These are phyloP conservation scores for Metarhizium brunneum DNA, from an alignment of 2,329 filamentous ascomycete species.

Conservation along the genomic window DNA sequence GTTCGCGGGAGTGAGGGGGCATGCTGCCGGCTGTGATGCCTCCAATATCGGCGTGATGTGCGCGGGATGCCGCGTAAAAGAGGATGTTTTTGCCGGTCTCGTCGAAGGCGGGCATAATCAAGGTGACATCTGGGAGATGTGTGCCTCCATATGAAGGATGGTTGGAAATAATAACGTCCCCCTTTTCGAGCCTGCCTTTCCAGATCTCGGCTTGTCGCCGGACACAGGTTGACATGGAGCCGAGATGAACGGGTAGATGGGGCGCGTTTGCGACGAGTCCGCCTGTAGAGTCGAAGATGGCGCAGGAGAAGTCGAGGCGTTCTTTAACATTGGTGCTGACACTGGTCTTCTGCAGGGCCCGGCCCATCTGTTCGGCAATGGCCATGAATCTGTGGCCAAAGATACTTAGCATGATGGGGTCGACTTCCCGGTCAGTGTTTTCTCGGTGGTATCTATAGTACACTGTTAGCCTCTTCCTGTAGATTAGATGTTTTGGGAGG, in stretches of 20 bases:
- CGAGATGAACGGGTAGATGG: conserved; percentile 71
- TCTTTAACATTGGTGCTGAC: conserved; percentile 79
- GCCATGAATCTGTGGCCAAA: conserved; percentile 81
- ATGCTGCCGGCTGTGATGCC: conserved; percentile 74
- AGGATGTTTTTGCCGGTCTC: conserved; percentile 56
- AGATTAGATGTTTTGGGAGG: not conserved
- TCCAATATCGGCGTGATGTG: conserved; percentile 79
- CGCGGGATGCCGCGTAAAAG: conserved; percentile 73
- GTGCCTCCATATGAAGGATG: conserved; percentile 79
- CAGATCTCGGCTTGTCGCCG: conserved; percentile 70
- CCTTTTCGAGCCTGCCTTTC: conserved; percentile 65
- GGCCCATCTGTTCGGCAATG: conserved; percentile 77
- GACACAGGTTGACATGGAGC: conserved; percentile 76
- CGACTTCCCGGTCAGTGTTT: conserved; percentile 33
- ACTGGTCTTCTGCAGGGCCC: conserved; percentile 70
- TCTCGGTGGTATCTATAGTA: conserved; percentile 12
- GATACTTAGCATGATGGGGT: conserved; percentile 70
- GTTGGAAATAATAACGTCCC: conserved; percentile 76
- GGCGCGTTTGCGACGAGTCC: conserved; percentile 72
- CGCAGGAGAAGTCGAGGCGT: conserved; percentile 73
- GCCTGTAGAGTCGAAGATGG: conserved; percentile 66
- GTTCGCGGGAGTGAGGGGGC: conserved; percentile 61
- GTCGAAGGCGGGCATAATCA: conserved; percentile 70
- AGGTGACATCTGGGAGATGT: conserved; percentile 73
- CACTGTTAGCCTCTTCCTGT: not conserved